phyloP scores from a whole-genome alignment of 306 rosid species.

The Cajanus cajan region DNA sequence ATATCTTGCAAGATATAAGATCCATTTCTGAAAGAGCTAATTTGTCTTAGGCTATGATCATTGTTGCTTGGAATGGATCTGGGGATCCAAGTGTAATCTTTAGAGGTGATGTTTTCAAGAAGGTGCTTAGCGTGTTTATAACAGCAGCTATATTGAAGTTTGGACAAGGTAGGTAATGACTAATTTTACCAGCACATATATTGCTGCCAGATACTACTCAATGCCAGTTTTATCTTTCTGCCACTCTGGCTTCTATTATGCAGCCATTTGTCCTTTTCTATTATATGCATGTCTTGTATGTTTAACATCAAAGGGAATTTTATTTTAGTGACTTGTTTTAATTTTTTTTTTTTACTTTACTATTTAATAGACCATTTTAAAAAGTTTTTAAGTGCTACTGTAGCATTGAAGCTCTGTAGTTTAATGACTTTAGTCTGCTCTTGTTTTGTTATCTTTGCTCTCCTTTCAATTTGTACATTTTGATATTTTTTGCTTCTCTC shows the following conservation, averaged over 20 bases:
- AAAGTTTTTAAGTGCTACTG: neutral
- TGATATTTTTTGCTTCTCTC: too few relatives aligned
- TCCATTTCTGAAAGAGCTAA: constrained; percentile 29
- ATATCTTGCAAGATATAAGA: constrained; percentile 7
- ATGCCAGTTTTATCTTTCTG: neutral
- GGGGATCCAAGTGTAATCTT: constrained; percentile 77
- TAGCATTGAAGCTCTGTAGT: too few relatives aligned
- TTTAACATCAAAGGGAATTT: neutral
- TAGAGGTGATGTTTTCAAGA: constrained; percentile 70
- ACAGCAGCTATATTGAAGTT: constrained; percentile 93
- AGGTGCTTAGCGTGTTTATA: constrained; percentile 82
- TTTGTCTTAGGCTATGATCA: constrained; percentile 80
- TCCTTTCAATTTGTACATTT: too few relatives aligned
- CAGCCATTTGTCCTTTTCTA: neutral
- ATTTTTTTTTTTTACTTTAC: neutral
- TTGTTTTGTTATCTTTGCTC: too few relatives aligned
- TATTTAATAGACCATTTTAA: neutral
- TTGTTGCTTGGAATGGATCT: constrained; percentile 90
- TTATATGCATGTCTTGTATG: constrained; percentile 1
- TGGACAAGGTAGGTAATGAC: constrained; percentile 68
- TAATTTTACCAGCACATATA: neutral
- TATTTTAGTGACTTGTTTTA: neutral
- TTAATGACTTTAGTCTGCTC: too few relatives aligned
- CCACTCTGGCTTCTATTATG: too few relatives aligned
- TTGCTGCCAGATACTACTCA: neutral